Conservation (phyloP, 352 stramenopile genomes). For the Pythium monospermum region DNA sequence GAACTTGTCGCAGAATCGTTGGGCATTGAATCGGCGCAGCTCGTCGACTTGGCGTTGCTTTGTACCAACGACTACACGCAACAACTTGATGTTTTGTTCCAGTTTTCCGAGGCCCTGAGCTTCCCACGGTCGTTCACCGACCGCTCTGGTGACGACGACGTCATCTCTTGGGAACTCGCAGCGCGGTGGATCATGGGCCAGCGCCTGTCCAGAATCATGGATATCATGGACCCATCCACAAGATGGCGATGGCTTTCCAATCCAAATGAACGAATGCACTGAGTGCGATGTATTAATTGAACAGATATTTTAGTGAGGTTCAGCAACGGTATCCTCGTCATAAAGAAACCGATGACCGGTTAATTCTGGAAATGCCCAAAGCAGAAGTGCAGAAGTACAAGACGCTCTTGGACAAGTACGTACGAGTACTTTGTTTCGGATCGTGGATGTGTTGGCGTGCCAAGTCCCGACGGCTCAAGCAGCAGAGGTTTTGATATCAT, state of each 20-base stretch:
- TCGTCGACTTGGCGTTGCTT: slow-evolving; percentile 83
- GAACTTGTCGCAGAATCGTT: slow-evolving; percentile 55
- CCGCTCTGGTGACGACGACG: slow-evolving; percentile 34
- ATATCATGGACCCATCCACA: no score
- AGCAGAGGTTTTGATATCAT: slow-evolving; percentile 60
- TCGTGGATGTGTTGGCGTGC: slow-evolving; percentile 68
- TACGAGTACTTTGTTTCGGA: slow-evolving; percentile 44
- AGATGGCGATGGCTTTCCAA: no score
- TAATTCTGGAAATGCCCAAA: slow-evolving; percentile 17
- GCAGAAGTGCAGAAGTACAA: slow-evolving; percentile 54
- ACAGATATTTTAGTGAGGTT: slow-evolving; percentile 46
- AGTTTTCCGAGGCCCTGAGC: slow-evolving; percentile 38
- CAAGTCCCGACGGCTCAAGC: slow-evolving; percentile 34
- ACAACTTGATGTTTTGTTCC: slow-evolving; percentile 58
- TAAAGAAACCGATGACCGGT: background rate
- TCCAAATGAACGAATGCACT: slow-evolving; percentile 47
- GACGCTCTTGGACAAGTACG: slow-evolving; percentile 51
- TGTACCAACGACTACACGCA: slow-evolving; percentile 88
- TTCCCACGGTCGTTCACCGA: slow-evolving; percentile 36
- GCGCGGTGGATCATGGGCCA: slow-evolving; percentile 53
- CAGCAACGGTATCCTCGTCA: slow-evolving; percentile 39
- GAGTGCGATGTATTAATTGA: slow-evolving; percentile 78
- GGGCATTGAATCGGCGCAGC: slow-evolving; percentile 47
- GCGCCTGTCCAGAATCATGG: no score
- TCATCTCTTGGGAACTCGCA: slow-evolving; percentile 41